Conservation (phyloP, 345 rosid species). For the Cochlearia excelsa region DNA sequence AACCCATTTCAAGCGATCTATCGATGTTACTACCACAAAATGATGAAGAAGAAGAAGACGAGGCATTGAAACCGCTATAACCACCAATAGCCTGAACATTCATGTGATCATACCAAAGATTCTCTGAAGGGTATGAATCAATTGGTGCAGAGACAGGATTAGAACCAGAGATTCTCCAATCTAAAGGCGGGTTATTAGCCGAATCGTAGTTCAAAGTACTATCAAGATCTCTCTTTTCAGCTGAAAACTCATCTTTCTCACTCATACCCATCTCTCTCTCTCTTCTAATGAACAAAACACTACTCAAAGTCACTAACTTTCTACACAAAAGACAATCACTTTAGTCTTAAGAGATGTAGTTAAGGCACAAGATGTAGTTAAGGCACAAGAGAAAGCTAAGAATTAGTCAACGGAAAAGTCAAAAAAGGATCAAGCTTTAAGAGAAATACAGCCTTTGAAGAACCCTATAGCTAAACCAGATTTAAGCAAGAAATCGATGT, state of each 20-base stretch:
- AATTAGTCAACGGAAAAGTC: slow-evolving; percentile 56
- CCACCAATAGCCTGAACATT: slow-evolving; percentile 60
- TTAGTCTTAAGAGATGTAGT: slow-evolving; percentile 10
- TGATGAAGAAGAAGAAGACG: slow-evolving; percentile 29
- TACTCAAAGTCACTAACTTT: slow-evolving; percentile 10
- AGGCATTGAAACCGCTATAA: slow-evolving; percentile 38
- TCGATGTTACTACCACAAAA: slow-evolving; percentile 42
- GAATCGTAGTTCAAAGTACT: slow-evolving; percentile 46
- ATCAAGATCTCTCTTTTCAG: slow-evolving; percentile 50
- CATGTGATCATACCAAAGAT: slow-evolving; percentile 65
- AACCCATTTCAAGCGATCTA: slow-evolving; percentile 61
- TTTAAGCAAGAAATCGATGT: slow-evolving; percentile 36
- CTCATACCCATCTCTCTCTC: slow-evolving; percentile 52
- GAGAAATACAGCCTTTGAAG: slow-evolving; percentile 36
- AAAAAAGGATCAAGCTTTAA: slow-evolving; percentile 43
- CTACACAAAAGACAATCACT: slow-evolving; percentile 13
- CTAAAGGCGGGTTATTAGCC: slow-evolving; percentile 41
- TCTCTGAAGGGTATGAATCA: slow-evolving; percentile 53
- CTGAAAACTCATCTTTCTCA: slow-evolving; percentile 59
- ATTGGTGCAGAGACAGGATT: slow-evolving; percentile 47
- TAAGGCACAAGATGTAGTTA: slow-evolving; percentile 17
- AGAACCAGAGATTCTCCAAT: slow-evolving; percentile 58
- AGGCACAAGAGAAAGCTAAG: slow-evolving; percentile 26
- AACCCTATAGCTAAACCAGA: slow-evolving; percentile 57
- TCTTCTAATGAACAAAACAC: slow-evolving; percentile 7